Percentiles rank a stretch among this genome's conserved stretches.
Conservation (phyloP, 768 basidiomycete species). For the Pulveroboletus frians region DNA sequence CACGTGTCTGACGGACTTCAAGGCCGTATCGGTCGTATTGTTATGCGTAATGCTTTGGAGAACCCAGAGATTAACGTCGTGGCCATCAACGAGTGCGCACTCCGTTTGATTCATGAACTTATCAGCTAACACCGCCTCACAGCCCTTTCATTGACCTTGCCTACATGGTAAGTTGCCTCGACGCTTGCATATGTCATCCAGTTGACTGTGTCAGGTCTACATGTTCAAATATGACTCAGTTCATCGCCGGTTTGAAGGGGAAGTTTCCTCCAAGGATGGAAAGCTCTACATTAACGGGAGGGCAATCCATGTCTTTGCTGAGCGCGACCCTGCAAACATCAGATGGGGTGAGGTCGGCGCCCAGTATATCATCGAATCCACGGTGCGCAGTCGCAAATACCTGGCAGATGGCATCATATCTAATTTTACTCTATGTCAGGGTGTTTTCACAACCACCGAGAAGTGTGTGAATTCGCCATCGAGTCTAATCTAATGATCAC, state of each 20-base stretch:
- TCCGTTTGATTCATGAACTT: background rate
- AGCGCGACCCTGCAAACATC: constrained; percentile 85
- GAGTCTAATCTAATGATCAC: constrained; percentile 4
- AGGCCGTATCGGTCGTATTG: constrained; percentile 99
- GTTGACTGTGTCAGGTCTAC: constrained; percentile 60
- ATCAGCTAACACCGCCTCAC: constrained; percentile 4
- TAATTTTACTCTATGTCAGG: constrained; percentile 35
- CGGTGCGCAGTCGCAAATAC: constrained; percentile 44
- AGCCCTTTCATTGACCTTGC: constrained; percentile 96
- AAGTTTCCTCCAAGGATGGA: constrained; percentile 75
- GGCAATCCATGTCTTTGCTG: constrained; percentile 69
- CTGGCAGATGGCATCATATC: background rate
- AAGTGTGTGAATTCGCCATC: constrained; percentile 45
- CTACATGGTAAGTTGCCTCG: constrained; percentile 72
- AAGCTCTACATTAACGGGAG: constrained; percentile 86
- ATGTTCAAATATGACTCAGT: constrained; percentile 98
- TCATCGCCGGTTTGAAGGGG: constrained; percentile 88
- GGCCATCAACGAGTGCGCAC: constrained; percentile 86
- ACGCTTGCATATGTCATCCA: background rate
- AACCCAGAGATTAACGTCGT: constrained; percentile 75
- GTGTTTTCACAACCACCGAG: constrained; percentile 96
- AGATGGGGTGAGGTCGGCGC: constrained; percentile 78
- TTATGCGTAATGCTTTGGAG: constrained; percentile 88
- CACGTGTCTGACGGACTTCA: constrained; percentile 13
- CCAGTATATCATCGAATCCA: constrained; percentile 94